phyloP scores from a whole-genome alignment of 805 yeast species.

The Middelhovenomyces tepae region DNA sequence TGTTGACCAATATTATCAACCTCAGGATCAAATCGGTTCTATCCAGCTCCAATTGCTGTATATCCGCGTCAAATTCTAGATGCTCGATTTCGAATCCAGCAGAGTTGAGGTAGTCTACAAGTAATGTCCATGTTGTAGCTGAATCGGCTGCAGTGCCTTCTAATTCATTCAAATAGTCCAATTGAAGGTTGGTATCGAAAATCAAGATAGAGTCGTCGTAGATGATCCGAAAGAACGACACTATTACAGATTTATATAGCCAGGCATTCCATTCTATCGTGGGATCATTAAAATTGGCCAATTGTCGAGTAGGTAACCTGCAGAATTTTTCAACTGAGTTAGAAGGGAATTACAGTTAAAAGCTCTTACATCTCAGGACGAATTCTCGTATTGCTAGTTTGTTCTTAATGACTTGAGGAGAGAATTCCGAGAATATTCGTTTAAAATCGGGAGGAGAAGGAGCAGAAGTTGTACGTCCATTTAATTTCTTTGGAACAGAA shows the following conservation, averaged over 20 bases:
- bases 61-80: no score
- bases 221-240: conserved; percentile 24
- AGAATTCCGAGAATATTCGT: conserved; percentile 17
- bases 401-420: conserved; percentile 25
- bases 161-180: conserved; percentile 20
- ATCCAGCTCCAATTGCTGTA: no score
- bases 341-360: background rate
- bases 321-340: conserved; percentile 29
- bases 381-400: conserved; percentile 30
- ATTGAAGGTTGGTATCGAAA: conserved; percentile 17
- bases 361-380: conserved; percentile 23
- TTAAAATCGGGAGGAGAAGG: conserved; percentile 22
- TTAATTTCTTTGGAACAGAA: conserved; percentile 1
- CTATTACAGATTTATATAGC: conserved; percentile 26
- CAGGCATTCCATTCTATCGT: conserved; percentile 28
- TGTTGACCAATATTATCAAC: no score
- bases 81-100: no score
- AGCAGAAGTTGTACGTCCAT: no score
- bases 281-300: conserved; percentile 28
- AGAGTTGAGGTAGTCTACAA: conserved; percentile 19
- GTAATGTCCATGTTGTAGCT: conserved; percentile 24
- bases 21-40: no score
- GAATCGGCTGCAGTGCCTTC: conserved; percentile 28
- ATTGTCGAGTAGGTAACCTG: conserved; percentile 26
- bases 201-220: conserved; percentile 25